Evolutionary conservation across 106 monocot species (phyloP).

Genomic region (Dendrobium chrysotoxum): DNA sequence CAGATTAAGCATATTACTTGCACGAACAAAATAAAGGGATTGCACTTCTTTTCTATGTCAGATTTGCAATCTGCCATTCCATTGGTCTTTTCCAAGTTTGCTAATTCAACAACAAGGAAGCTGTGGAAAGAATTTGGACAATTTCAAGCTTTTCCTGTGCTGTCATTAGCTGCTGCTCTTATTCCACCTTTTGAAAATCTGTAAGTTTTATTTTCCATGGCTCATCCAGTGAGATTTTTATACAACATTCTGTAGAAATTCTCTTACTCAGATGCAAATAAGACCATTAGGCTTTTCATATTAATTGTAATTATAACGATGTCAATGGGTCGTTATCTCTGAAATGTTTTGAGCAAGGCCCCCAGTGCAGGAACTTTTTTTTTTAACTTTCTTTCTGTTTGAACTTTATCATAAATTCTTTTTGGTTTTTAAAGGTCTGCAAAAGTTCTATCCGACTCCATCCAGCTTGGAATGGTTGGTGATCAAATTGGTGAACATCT

Average conservation of each 20-base stretch:
- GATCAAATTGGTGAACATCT: slow-evolving; percentile 18
- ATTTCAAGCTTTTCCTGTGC: slow-evolving; percentile 31
- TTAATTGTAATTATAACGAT: background rate
- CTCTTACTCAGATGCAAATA: background rate
- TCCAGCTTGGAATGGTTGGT: slow-evolving; percentile 28
- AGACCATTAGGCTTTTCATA: background rate
- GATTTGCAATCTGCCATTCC: slow-evolving; percentile 23
- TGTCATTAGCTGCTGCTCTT: slow-evolving; percentile 62
- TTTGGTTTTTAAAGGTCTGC: slow-evolving; percentile 39
- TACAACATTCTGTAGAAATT: background rate
- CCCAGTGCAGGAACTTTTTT: background rate
- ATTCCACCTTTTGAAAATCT: slow-evolving; percentile 67
- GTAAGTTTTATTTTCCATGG: slow-evolving; percentile 32
- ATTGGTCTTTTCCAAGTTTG: slow-evolving; percentile 39
- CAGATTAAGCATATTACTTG: slow-evolving; percentile 29
- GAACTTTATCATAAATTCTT: slow-evolving; percentile 7
- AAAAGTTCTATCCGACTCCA: slow-evolving; percentile 41
- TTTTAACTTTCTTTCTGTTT: background rate
- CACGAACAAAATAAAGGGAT: slow-evolving; percentile 16
- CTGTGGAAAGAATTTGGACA: slow-evolving; percentile 52
- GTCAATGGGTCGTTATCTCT: background rate
- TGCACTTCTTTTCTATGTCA: slow-evolving; percentile 34
- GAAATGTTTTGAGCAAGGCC: background rate
- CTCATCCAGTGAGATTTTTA: background rate
- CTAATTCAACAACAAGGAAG: slow-evolving; percentile 34